phyloP scores from a whole-genome alignment of 306 rosid genomes.

The Casuarina cunninghamiana region DNA sequence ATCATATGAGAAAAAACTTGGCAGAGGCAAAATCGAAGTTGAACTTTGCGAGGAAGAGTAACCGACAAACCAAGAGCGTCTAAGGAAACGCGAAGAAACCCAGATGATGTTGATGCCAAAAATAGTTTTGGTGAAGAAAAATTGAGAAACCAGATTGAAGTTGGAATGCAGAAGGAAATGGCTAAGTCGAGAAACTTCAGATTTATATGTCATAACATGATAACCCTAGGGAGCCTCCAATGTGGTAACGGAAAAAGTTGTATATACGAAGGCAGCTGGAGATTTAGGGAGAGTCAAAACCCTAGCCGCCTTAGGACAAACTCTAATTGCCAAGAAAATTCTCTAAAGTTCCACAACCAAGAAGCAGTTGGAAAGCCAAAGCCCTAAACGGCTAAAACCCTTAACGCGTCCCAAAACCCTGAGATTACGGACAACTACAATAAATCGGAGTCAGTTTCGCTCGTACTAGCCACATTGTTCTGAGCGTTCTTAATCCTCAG shows the following conservation, averaged over 20 bases:
- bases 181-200: constrained; percentile 15
- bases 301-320: constrained; percentile 72
- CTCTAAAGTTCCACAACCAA: not conserved
- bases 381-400: constrained; percentile 37
- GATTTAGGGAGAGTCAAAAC: constrained; percentile 40
- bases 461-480: no score
- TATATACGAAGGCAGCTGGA: constrained; percentile 6
- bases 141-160: constrained; percentile 2
- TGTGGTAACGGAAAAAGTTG: constrained; percentile 2
- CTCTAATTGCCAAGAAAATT: constrained; percentile 14
- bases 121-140: not conserved
- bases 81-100: not conserved
- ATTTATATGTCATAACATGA: not conserved
- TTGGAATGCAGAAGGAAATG: not conserved
- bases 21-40: not conserved
- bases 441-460: no score
- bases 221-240: not conserved
- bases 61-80: not conserved
- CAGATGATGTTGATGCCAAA: constrained; percentile 2
- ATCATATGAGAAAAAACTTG: not conserved
- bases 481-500: no score
- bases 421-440: constrained; percentile 3
- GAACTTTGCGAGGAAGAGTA: not conserved
- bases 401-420: constrained; percentile 27
- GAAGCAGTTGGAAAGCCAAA: constrained; percentile 18